phyloP scores from a whole-genome alignment of 2,329 filamentous ascomycete genomes.

The Metarhizium robertsii region DNA sequence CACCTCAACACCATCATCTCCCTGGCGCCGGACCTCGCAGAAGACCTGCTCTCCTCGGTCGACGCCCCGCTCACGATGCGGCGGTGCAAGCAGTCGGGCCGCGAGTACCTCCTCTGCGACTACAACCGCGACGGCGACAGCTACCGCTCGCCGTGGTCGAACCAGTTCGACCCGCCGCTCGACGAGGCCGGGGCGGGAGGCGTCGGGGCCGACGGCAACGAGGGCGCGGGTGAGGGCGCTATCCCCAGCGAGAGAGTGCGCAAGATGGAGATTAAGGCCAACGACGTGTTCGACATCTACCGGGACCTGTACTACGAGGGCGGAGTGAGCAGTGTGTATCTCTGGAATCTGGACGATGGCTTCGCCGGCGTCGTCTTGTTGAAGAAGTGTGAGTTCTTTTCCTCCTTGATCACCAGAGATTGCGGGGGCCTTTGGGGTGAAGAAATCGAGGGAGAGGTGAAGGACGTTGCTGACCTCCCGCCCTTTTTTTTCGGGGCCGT shows the following conservation, averaged over 20 bases:
- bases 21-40: constrained; percentile 83
- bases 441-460: no score
- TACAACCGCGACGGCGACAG: constrained; percentile 99
- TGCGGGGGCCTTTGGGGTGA: no score
- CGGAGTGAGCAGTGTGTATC: constrained; percentile 90
- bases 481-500: background rate
- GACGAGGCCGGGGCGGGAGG: constrained; percentile 51
- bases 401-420: background rate
- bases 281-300: constrained; percentile 96
- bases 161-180: constrained; percentile 90
- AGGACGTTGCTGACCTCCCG: background rate
- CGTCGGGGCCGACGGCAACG: constrained; percentile 43
- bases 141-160: constrained; percentile 97
- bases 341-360: constrained; percentile 97
- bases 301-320: constrained; percentile 95
- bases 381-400: constrained; percentile 67
- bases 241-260: constrained; percentile 84
- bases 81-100: constrained; percentile 78
- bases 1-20: constrained; percentile 86
- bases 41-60: constrained; percentile 95
- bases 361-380: constrained; percentile 93
- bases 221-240: constrained; percentile 65
- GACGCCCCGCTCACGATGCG: constrained; percentile 87
- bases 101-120: constrained; percentile 97
- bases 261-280: constrained; percentile 88